Evolutionary conservation across 2,329 filamentous ascomycete species (phyloP).

Genomic region (Penicillium sp.): DNA sequence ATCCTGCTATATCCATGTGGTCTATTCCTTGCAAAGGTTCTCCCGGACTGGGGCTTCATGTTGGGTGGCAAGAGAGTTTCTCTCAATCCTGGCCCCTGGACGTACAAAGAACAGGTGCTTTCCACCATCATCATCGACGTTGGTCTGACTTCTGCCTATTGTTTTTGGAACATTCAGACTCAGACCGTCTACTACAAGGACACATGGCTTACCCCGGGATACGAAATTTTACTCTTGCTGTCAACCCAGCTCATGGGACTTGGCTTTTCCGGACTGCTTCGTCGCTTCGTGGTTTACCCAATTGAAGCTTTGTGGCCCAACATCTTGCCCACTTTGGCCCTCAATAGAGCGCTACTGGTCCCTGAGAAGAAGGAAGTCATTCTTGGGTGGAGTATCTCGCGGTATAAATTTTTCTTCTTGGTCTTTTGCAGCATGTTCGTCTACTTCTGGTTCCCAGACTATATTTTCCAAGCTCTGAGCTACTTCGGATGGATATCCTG

Average conservation of each 20-base stretch:
- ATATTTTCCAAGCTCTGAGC: constrained; percentile 48
- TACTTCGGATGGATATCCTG: constrained; percentile 57
- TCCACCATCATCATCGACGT: not conserved
- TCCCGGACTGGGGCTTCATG: not conserved
- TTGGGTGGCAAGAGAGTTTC: not conserved
- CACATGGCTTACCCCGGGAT: not conserved
- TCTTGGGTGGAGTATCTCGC: constrained; percentile 9
- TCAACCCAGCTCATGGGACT: not conserved
- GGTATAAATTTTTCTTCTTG: constrained; percentile 44
- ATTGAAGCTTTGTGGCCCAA: not conserved
- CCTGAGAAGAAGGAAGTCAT: not conserved
- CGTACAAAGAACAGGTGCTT: not conserved
- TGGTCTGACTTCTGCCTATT: not conserved
- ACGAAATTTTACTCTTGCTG: not conserved
- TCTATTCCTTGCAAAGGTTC: not conserved
- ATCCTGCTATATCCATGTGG: not conserved
- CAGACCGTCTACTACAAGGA: not conserved
- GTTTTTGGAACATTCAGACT: not conserved
- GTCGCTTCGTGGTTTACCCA: not conserved
- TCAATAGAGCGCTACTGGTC: not conserved
- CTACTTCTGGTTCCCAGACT: constrained; percentile 56
- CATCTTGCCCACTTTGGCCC: not conserved
- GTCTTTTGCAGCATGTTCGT: constrained; percentile 51
- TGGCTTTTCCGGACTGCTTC: not conserved
- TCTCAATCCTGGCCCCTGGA: not conserved